Evolutionary conservation across 169 alveolate species (phyloP), one percentile per base, ranked within the genome.

Genomic region (Plasmodium reichenowi): DNA sequence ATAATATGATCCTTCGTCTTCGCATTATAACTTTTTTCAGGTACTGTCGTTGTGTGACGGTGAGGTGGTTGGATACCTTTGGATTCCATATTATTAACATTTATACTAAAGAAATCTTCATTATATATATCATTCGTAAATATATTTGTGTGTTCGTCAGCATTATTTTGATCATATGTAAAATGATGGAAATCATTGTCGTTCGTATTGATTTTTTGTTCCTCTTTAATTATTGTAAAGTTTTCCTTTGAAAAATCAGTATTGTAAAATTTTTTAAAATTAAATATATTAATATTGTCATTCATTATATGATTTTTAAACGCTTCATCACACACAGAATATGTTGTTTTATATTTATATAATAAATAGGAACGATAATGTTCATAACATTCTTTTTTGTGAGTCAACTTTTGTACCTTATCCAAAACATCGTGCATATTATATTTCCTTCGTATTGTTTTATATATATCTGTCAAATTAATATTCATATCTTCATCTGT

Each of bases 391-490:
- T 78, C 89, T 43, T 78, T 78, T 59, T 78, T 78, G 24, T 78
- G 89, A 17, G 71, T 78, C 15, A 78, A 71, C 0, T 50, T 78
- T 64, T 78, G 89, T 8, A 78, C 24, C 60, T 78, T 78, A n/a
- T 15, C 32, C 52, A 78, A 47, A 3, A 78, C 89, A 66, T 78
- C 89, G 50, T 78, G 89, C 13, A 78, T 64, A 24, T 78, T 78
- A 59, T 78, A 78, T 66, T 78, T 78, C 12, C 89, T n/a, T 66
- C 89, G 54, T 29, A 78, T 70, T 4, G 89, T 78, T 78, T 78
- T 78, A 59, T 78, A 78, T 26, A 78, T 45, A 24, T 78, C 89
- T 9, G 76, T 48, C n/a, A 78, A 15, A 45, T 78, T 71, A 4
- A 66, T 48, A 1, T 26, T 17, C 15, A 20, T 59, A 43, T 78